Conservation (phyloP, 257 asterid genomes). For the Gentiana straminea region DNA sequence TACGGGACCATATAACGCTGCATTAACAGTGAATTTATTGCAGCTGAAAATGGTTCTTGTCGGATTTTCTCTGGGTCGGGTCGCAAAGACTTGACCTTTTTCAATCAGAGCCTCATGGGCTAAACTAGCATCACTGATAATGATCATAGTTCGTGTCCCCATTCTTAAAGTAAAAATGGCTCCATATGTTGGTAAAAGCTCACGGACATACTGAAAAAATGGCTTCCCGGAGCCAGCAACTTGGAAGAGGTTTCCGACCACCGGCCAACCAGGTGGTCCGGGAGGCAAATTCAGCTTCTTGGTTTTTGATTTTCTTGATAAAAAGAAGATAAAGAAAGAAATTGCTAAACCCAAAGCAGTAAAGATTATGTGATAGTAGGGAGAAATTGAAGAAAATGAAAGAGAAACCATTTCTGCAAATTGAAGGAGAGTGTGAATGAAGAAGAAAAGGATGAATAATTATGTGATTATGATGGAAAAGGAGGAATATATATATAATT, state of each 20-base stretch:
- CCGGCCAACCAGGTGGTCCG: constrained; percentile 85
- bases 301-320: constrained; percentile 31
- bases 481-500: not conserved
- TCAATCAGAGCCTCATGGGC: constrained; percentile 57
- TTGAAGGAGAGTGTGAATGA: not conserved
- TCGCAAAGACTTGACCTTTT: constrained; percentile 67
- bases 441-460: not conserved
- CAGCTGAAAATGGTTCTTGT: constrained; percentile 77
- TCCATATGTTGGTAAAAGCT: constrained; percentile 51
- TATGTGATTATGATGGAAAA: not conserved
- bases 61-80: constrained; percentile 73
- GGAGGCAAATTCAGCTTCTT: constrained; percentile 64
- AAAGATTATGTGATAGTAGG: constrained; percentile 51
- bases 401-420: constrained; percentile 31
- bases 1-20: constrained; percentile 65
- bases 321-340: constrained; percentile 36
- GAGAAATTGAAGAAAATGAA: constrained; percentile 31
- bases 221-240: constrained; percentile 77
- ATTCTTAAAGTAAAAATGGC: constrained; percentile 63
- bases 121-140: constrained; percentile 41
- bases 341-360: constrained; percentile 43
- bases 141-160: constrained; percentile 82
- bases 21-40: constrained; percentile 77
- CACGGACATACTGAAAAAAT: constrained; percentile 58
- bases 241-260: constrained; percentile 85